Percentiles rank a stretch among this genome's conserved stretches.
Evolutionary conservation across 1,284 basidiomycete species (phyloP).

Genomic region (Abortiporus biennis): DNA sequence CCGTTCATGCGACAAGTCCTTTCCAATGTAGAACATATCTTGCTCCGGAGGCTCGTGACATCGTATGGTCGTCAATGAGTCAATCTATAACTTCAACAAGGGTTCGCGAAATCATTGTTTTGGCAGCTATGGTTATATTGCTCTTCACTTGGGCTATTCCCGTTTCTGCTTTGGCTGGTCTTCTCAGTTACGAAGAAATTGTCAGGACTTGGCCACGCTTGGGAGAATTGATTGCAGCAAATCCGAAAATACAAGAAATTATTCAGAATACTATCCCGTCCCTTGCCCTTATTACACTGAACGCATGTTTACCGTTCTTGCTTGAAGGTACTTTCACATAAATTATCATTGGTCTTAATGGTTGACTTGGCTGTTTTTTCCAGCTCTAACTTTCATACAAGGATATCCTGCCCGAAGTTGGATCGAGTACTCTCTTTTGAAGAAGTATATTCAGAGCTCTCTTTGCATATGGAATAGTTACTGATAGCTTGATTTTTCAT

Average conservation of each 20-base stretch:
- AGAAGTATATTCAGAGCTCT: slow-evolving; percentile 57
- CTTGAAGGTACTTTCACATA: slow-evolving; percentile 63
- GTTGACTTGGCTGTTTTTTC: slow-evolving; percentile 6
- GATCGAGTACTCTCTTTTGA: slow-evolving; percentile 90
- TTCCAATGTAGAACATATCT: slow-evolving; percentile 62
- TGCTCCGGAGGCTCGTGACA: slow-evolving; percentile 93
- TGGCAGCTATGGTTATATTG: slow-evolving; percentile 61
- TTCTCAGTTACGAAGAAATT: slow-evolving; percentile 90
- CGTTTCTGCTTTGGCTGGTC: slow-evolving; percentile 75
- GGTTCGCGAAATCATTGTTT: slow-evolving; percentile 65
- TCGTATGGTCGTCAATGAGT: slow-evolving; percentile 89
- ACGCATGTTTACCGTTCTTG: slow-evolving; percentile 85
- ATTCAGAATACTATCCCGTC: slow-evolving; percentile 93
- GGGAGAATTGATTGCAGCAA: slow-evolving; percentile 69
- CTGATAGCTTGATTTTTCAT: slow-evolving; percentile 3
- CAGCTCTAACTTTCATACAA: slow-evolving; percentile 83
- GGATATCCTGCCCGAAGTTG: slow-evolving; percentile 86
- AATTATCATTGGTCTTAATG: neutral
- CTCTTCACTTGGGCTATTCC: slow-evolving; percentile 87
- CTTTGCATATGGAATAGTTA: slow-evolving; percentile 4
- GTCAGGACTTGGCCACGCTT: slow-evolving; percentile 87
- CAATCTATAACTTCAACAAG: slow-evolving; percentile 52
- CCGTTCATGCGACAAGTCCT: slow-evolving; percentile 71
- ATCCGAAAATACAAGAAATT: slow-evolving; percentile 76
- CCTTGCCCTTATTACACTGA: slow-evolving; percentile 85